Evolutionary conservation across 2,329 filamentous ascomycete genomes (phyloP), one percentile per base, ranked within the genome.

Genomic region (Shiraia sp.): DNA sequence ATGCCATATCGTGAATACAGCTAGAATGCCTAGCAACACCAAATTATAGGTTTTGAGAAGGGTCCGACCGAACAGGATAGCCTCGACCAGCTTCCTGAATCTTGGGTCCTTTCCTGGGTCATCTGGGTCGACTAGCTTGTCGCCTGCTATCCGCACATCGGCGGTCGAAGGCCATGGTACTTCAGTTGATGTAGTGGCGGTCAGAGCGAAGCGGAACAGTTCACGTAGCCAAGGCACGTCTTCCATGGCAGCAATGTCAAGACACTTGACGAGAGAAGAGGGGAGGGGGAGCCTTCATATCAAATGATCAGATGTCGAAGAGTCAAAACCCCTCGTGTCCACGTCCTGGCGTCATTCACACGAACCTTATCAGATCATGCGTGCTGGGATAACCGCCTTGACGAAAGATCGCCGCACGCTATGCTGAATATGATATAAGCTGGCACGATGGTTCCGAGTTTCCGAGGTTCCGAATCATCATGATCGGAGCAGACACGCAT

Each of bases 1-100:
- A 36, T 74, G 64, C 62, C 63, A 67, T 10, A 51, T 43, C 0
- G 71, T 63, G 40, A 72, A 69, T 2, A 67, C 25, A 1, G 69
- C 16, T 26, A 76, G 46, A 8, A 74, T 48, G 2, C 46, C 63
- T 2, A 72, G 17, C 15, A 74, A 43, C 2, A 69, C 68, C 2
- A 63, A 27, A 38, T 75, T 74, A 36, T 75, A 76, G 0, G 63
- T 69, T 8, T 61, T 36, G 12, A 73, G 41, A 14, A 75, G 65
- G 28, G 55, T 54, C 39, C 70, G 51, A 3, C 67, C 66, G 47
- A 66, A 74, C 23, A 68, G 32, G n/a, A 72, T 63, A 9, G 59
- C 66, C 27, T 69, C 63, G 9, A 71, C 61, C 6, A 71, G 49
- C 39, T 63, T 64, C 31, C 57, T 49, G 36, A 70, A 67, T 17